Evolutionary conservation across 2,329 filamentous ascomycete species (phyloP).

Genomic region (Triangularia verruculosa): DNA sequence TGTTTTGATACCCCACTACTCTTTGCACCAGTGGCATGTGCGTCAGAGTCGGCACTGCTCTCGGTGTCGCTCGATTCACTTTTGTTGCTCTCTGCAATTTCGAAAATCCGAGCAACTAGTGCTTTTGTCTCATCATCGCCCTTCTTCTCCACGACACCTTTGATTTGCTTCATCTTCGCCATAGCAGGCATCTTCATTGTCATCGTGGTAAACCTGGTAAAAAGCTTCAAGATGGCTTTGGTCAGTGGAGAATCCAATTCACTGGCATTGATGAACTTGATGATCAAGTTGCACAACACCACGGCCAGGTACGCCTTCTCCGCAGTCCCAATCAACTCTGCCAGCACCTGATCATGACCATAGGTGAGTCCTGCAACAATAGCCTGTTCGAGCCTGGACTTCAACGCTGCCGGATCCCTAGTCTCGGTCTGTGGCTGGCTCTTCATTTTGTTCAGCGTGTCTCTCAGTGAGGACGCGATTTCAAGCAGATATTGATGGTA

Average conservation of each 20-base stretch:
- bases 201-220: conserved; percentile 22
- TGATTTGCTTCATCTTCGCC: conserved; percentile 61
- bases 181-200: conserved; percentile 18
- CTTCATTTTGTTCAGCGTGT: conserved; percentile 10
- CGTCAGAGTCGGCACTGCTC: conserved; percentile 17
- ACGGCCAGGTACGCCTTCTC: conserved; percentile 9
- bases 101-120: conserved; percentile 48
- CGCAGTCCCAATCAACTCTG: conserved; percentile 12
- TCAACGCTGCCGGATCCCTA: conserved; percentile 9
- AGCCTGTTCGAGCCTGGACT: conserved; percentile 19
- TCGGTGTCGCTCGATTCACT: conserved; percentile 25
- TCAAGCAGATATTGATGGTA: conserved; percentile 14
- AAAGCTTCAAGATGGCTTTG: conserved; percentile 27
- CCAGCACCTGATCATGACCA: conserved; percentile 15
- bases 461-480: conserved; percentile 6
- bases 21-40: neutral
- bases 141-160: conserved; percentile 61
- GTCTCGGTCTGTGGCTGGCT: conserved; percentile 9
- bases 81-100: conserved; percentile 30
- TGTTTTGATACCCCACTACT: conserved; percentile 7
- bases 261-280: conserved; percentile 17
- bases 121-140: conserved; percentile 63
- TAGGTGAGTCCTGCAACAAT: conserved; percentile 18
- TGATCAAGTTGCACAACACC: conserved; percentile 21
- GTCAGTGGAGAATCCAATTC: conserved; percentile 23